These are phyloP conservation scores for Suillus ampliporus DNA, from an alignment of 768 basidiomycete genomes.

Conservation along the genomic window DNA sequence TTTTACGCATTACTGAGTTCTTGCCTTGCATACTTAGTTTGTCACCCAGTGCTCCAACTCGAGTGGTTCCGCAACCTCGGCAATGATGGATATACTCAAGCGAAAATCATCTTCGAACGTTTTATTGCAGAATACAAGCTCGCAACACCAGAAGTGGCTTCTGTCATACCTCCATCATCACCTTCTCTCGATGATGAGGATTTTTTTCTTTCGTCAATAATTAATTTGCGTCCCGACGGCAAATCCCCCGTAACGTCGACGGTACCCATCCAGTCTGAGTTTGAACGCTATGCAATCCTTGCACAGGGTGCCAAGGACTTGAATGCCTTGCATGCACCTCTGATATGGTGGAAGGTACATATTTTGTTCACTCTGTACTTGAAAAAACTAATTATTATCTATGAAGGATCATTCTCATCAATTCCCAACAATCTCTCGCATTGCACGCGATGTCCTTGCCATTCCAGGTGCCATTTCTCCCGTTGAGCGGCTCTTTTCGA, in stretches of 20 bases:
- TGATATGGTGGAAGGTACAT: conserved; percentile 41
- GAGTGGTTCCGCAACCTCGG: background rate
- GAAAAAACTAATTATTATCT: too few relatives aligned
- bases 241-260: background rate
- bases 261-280: conserved; percentile 2
- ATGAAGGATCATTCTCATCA: conserved; percentile 25
- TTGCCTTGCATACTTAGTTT: background rate
- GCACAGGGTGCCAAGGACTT: background rate
- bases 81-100: background rate
- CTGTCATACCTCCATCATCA: background rate
- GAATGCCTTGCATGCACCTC: conserved; percentile 13
- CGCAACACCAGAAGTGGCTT: background rate
- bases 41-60: too few relatives aligned
- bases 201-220: background rate
- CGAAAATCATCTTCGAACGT: background rate
- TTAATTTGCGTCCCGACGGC: background rate
- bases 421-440: conserved; percentile 35
- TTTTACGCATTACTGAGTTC: background rate
- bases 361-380: too few relatives aligned
- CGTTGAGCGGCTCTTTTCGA: conserved; percentile 39
- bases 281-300: background rate
- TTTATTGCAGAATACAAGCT: background rate
- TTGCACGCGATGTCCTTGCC: conserved; percentile 39
- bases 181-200: background rate
- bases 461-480: conserved; percentile 41